Evolutionary conservation across 352 stramenopile species (phyloP).

Genomic region (Blastocystis sp.): DNA sequence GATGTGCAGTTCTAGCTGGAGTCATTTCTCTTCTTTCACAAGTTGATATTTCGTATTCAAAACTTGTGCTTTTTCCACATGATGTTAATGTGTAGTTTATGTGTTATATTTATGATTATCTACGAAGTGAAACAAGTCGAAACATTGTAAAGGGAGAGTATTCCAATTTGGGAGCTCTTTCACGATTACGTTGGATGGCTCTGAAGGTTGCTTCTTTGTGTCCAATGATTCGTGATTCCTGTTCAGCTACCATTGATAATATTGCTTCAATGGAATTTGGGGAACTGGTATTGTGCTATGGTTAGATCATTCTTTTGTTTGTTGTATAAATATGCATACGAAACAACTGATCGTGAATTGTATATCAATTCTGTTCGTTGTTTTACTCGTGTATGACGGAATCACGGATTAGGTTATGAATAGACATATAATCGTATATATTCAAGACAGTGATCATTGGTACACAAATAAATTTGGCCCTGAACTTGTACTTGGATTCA

Average conservation of each 20-base stretch:
- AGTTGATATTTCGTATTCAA: slow-evolving; percentile 8
- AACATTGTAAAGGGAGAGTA: slow-evolving; percentile 36
- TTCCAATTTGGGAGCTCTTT: neutral
- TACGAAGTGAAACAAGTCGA: neutral
- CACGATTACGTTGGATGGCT: neutral
- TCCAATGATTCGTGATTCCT: neutral
- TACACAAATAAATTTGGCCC: too few species aligned
- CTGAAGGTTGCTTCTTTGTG: neutral
- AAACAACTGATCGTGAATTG: neutral
- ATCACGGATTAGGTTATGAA: neutral
- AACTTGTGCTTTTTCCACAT: neutral
- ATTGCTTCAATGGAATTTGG: neutral
- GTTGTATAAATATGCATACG: neutral
- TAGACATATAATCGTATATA: neutral
- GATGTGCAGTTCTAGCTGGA: neutral
- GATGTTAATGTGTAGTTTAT: slow-evolving; percentile 6
- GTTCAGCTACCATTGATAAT: neutral
- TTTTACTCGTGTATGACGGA: neutral
- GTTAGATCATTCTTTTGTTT: neutral
- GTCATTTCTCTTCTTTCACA: slow-evolving; percentile 7
- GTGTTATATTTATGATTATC: slow-evolving; percentile 10
- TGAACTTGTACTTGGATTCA: too few species aligned
- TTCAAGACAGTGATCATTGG: neutral
- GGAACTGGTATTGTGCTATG: neutral
- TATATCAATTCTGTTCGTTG: neutral